A percentile compares a stretch with the other conserved stretches of the same genome.
Evolutionary conservation across 1,284 basidiomycete genomes (phyloP).

Genomic region (Ceratobasidium papillatum): DNA sequence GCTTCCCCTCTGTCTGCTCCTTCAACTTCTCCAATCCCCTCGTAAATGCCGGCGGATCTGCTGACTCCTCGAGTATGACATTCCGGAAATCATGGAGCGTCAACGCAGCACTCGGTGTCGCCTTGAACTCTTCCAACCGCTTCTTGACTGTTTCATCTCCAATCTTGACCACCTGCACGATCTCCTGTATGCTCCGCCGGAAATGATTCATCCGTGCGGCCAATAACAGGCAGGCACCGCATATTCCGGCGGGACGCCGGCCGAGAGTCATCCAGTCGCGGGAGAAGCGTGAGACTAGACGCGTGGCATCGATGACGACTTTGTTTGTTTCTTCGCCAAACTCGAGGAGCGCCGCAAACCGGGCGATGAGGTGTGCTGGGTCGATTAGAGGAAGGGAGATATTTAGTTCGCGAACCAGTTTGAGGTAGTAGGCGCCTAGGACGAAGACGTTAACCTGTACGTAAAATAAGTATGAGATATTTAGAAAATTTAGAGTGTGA

Average conservation of each 20-base stretch:
- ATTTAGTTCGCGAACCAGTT: constrained; percentile 89
- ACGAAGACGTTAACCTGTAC: constrained; percentile 95
- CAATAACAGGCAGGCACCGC: constrained; percentile 93
- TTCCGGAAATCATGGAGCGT: constrained; percentile 92
- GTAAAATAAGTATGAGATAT: background rate
- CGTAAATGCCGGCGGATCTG: constrained; percentile 88
- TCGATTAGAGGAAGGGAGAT: constrained; percentile 92
- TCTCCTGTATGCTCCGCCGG: constrained; percentile 89
- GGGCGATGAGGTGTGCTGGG: constrained; percentile 96
- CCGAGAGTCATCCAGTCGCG: constrained; percentile 98
- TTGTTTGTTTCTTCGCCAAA: constrained; percentile 94
- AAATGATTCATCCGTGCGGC: constrained; percentile 99
- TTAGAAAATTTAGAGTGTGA: constrained; percentile 13
- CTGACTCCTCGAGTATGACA: constrained; percentile 91
- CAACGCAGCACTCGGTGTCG: constrained; percentile 84
- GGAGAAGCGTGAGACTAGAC: constrained; percentile 93
- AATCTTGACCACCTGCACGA: constrained; percentile 98
- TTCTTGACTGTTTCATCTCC: constrained; percentile 94
- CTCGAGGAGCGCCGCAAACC: constrained; percentile 95
- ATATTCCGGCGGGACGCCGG: constrained; percentile 94
- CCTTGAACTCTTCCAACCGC: constrained; percentile 94
- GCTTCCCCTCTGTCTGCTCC: constrained; percentile 52
- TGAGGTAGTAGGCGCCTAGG: constrained; percentile 94
- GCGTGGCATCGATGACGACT: constrained; percentile 92
- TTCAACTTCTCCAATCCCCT: constrained; percentile 78